These are phyloP conservation scores for Boletus subcaerulescens DNA, from an alignment of 768 basidiomycete species.

Conservation along the genomic window DNA sequence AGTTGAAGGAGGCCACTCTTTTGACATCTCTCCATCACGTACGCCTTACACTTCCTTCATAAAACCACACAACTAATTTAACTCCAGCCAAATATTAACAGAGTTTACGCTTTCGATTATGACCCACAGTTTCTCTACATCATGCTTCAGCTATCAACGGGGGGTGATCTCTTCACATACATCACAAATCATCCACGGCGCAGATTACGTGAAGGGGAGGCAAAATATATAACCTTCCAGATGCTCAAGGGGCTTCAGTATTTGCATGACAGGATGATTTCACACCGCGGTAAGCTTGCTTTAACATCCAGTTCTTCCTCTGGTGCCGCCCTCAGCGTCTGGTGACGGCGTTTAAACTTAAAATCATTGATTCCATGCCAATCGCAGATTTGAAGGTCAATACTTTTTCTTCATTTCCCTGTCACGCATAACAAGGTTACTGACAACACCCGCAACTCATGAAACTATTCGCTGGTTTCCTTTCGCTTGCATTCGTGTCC, in stretches of 20 bases:
- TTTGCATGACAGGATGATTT: conserved; percentile 67
- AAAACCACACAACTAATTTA: neutral
- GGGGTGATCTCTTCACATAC: conserved; percentile 86
- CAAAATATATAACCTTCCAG: conserved; percentile 83
- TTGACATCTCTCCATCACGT: conserved; percentile 72
- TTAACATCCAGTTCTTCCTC: neutral
- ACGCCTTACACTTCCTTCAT: conserved; percentile 18
- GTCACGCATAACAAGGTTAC: neutral
- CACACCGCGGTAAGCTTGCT: conserved; percentile 64
- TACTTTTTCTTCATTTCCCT: neutral
- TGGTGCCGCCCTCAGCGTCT: neutral
- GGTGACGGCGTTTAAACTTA: neutral
- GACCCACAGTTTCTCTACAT: conserved; percentile 70
- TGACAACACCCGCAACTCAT: neutral
- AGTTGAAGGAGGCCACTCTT: conserved; percentile 79
- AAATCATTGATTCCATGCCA: neutral
- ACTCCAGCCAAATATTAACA: conserved; percentile 75
- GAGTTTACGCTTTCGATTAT: conserved; percentile 67
- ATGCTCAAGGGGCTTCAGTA: conserved; percentile 68
- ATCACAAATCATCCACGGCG: conserved; percentile 58
- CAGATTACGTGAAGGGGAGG: conserved; percentile 72
- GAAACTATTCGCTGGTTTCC: neutral
- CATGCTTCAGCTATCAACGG: conserved; percentile 82
- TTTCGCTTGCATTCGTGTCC: neutral
- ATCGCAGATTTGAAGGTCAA: conserved; percentile 62